Evolutionary conservation across 1,284 basidiomycete species (phyloP), one percentile per base, ranked within the genome.

Genomic region (Pseudomicrostroma phylloplanum): DNA sequence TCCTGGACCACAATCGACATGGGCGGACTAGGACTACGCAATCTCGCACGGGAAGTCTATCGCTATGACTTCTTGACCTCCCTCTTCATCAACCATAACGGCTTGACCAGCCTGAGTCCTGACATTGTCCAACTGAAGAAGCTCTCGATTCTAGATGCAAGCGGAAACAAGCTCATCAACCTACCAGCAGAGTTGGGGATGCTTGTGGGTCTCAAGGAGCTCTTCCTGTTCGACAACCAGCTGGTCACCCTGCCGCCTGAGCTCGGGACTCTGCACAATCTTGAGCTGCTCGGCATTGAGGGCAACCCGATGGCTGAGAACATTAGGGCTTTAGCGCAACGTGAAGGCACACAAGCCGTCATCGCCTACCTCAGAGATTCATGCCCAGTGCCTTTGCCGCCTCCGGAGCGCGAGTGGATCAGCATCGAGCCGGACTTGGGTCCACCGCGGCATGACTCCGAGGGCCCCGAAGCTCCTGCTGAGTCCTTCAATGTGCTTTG

Each of bases 41-140:
- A 89, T 70, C 83, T 99, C 57, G 89, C 92, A 30, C 81, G 86
- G 12, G 86, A 86, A 13, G 87, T 90, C 56, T 89, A 88, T 65
- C 83, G 96, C 41, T 98, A 97, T 83, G 84, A 87, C n/a, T 97
- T 96, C 83, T 87, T 99, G 67, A 90, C 90, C 66, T 90, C 89
- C 67, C 86, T 99, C 60, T 98, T 96, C 81, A 90, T 99, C 81
- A 97, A 97, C 76, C 94, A 98, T 83, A 99, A 99, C 77, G 84
- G 87, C 41, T 85, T 99, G 61, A 84, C 87, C 17, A 81, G 85
- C 69, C 82, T 99, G 55, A 92, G 94, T 2, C 85, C 89, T 11
- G 86, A 89, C 79, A 91, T 99, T 68, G 84, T 89, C 59, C 87
- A 86, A 71, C 85, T 99, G 62, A 86, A 87, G 51, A 89, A 93